phyloP scores from a whole-genome alignment of 225 moss, liverwort and hornwort species.

The Asterella californica region DNA sequence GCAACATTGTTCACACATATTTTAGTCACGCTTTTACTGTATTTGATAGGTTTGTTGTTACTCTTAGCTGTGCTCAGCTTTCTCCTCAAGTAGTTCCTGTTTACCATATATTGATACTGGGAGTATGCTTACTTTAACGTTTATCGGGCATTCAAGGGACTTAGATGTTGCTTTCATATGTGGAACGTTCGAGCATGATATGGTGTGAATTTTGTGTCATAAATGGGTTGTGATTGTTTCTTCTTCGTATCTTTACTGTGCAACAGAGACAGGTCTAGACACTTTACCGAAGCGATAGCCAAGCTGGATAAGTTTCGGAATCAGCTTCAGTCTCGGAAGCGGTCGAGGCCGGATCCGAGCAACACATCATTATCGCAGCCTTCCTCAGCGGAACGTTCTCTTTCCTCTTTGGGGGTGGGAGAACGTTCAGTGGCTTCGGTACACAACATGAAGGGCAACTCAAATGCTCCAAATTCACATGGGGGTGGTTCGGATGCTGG shows the following conservation, averaged over 20 bases:
- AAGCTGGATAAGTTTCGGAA: conserved; percentile 62
- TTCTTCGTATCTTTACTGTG: background rate
- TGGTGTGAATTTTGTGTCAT: background rate
- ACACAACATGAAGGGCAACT: conserved; percentile 60
- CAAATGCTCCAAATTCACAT: conserved; percentile 51
- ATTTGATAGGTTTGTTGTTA: too few species aligned
- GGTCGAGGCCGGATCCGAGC: conserved; percentile 62
- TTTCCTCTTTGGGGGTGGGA: conserved; percentile 58
- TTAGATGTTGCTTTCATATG: too few species aligned
- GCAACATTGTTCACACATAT: too few species aligned
- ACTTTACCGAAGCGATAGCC: conserved; percentile 49
- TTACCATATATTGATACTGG: too few species aligned
- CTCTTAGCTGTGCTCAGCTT: too few species aligned
- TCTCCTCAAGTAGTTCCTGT: too few species aligned
- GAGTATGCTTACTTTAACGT: too few species aligned
- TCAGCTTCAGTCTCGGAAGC: conserved; percentile 56
- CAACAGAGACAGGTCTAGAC: conserved; percentile 47
- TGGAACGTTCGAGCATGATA: background rate
- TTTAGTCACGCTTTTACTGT: too few species aligned
- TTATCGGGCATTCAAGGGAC: too few species aligned
- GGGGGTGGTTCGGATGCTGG: conserved; percentile 52
- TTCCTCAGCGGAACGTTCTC: conserved; percentile 46
- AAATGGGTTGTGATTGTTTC: background rate
- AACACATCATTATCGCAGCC: conserved; percentile 12
- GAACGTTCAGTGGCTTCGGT: conserved; percentile 60